A percentile compares a stretch with the other conserved stretches of the same genome.
phyloP scores from a whole-genome alignment of 306 rosid species.

The barrel medic (Medicago truncatula) region MtrunA17r5.0-ANR NC_053042.1:40720001-40720500 shows the following conservation, averaged over 20 bases:
- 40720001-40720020: slow-evolving; percentile 28
- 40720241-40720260: slow-evolving; percentile 2
- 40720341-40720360: neutral
- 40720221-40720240: slow-evolving; percentile 15
- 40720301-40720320: slow-evolving; percentile 1
- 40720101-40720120: slow-evolving; percentile 37
- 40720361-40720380: slow-evolving; percentile 3
- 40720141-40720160: slow-evolving; percentile 42
- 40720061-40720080: slow-evolving; percentile 70
- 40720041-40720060: slow-evolving; percentile 54
- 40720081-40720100: slow-evolving; percentile 41
- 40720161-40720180: slow-evolving; percentile 48
- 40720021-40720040: slow-evolving; percentile 43
- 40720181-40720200: slow-evolving; percentile 47
- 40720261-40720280: neutral
- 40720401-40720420: neutral
- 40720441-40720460: too few species aligned
- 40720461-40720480: too few species aligned
- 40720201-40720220: slow-evolving; percentile 43
- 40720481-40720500: too few species aligned
- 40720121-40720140: slow-evolving; percentile 38
- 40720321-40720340: slow-evolving; percentile 1
- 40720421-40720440: too few species aligned
- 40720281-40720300: neutral
- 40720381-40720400: neutral